Conservation (phyloP, 352 stramenopile genomes). For the Phytophthora citrophthora region DNA sequence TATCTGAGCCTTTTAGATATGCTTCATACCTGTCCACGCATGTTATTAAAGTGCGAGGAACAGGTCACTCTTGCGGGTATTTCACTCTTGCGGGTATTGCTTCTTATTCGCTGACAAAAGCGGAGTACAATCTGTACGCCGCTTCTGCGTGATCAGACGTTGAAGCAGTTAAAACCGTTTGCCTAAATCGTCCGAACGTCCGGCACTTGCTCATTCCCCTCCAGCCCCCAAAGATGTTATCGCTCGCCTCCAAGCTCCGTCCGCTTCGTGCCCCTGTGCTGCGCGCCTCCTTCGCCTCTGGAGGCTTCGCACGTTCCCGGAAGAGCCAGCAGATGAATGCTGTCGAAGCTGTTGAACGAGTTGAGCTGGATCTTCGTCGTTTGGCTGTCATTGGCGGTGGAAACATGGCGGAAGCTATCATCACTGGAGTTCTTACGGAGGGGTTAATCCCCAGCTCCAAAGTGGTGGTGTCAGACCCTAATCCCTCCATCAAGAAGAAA, state of each 20-base stretch:
- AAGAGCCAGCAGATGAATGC: conserved; percentile 17
- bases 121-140: neutral
- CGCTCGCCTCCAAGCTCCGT: conserved; percentile 20
- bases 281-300: conserved; percentile 14
- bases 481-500: conserved; percentile 68
- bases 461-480: conserved; percentile 84
- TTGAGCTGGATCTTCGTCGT: conserved; percentile 50
- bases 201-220: conserved; percentile 24
- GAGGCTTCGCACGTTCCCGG: conserved; percentile 29
- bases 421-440: conserved; percentile 79
- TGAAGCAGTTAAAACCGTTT: conserved; percentile 10
- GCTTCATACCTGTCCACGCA: conserved; percentile 40
- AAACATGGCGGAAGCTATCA: conserved; percentile 91
- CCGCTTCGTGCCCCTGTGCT: too few species aligned
- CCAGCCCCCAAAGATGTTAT: conserved; percentile 14
- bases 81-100: conserved; percentile 1
- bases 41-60: conserved; percentile 8
- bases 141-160: conserved; percentile 4
- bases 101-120: neutral
- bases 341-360: neutral
- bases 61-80: conserved; percentile 1
- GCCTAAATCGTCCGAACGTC: neutral
- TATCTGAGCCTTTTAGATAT: too few species aligned
- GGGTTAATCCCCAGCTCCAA: conserved; percentile 69
- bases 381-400: conserved; percentile 87